Percentiles rank a stretch among this genome's conserved stretches.
These are phyloP conservation scores for Chalciporus sphaerocephalus DNA, from an alignment of 768 basidiomycete species.

Conservation along the genomic window DNA sequence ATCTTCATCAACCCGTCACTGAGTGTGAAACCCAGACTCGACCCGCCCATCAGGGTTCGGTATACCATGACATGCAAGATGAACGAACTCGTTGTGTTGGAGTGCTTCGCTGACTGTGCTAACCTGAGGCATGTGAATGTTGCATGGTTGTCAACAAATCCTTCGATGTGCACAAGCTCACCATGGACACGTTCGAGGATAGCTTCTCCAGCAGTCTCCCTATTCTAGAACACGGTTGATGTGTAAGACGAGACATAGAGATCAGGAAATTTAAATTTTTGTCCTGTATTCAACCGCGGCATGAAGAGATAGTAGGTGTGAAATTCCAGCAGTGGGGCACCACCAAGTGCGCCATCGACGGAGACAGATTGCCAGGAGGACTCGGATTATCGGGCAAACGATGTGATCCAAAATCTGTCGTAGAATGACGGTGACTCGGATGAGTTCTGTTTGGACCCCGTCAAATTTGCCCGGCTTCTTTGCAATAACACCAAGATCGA, in stretches of 20 bases:
- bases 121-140: not conserved
- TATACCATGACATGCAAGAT: constrained; percentile 21
- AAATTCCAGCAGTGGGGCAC: no score
- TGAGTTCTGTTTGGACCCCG: not conserved
- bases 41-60: constrained; percentile 7
- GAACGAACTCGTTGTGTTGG: constrained; percentile 18
- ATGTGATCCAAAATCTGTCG: constrained; percentile 13
- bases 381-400: constrained; percentile 8
- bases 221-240: constrained; percentile 10
- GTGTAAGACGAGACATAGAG: constrained; percentile 20
- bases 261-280: constrained; percentile 6
- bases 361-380: not conserved
- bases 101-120: no score
- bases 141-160: no score
- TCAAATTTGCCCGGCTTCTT: no score
- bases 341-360: no score
- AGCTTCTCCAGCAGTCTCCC: not conserved
- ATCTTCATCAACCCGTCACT: not conserved
- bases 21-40: constrained; percentile 7
- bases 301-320: constrained; percentile 18
- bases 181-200: not conserved
- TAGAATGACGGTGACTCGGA: constrained; percentile 4
- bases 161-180: not conserved
- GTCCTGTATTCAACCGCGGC: constrained; percentile 10
- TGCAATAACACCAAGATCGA: not conserved